phyloP scores from a whole-genome alignment of 768 basidiomycete species.

The Lyophyllum semitale region DNA sequence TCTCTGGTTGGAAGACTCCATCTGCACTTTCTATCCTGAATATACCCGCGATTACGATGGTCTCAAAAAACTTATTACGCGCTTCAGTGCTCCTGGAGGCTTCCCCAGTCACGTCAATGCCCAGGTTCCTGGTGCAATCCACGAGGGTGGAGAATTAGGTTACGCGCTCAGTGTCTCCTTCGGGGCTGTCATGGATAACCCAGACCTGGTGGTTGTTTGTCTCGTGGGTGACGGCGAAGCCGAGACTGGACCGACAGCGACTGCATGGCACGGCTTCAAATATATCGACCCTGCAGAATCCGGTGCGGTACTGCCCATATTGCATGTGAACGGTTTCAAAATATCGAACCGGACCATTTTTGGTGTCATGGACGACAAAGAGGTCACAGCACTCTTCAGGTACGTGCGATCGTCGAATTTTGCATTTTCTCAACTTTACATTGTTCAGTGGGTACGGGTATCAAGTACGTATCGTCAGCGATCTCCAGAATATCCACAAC shows the following conservation, averaged over 20 bases:
- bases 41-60: conserved; percentile 60
- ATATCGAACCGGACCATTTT: conserved; percentile 89
- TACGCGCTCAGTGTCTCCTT: conserved; percentile 87
- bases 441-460: conserved; percentile 76
- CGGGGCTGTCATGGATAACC: conserved; percentile 91
- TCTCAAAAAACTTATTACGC: conserved; percentile 65
- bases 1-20: conserved; percentile 83
- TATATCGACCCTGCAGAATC: conserved; percentile 89
- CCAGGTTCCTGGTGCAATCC: conserved; percentile 86
- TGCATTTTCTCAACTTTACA: neutral
- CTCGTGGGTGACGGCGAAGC: conserved; percentile 91
- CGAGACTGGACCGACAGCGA: conserved; percentile 78
- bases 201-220: conserved; percentile 77
- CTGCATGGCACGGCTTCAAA: conserved; percentile 86
- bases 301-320: conserved; percentile 88
- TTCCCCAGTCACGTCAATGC: conserved; percentile 84
- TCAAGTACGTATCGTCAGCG: conserved; percentile 80
- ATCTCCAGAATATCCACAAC: conserved; percentile 65
- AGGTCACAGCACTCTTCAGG: conserved; percentile 76
- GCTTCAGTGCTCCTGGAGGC: conserved; percentile 82
- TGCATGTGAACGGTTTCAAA: conserved; percentile 89
- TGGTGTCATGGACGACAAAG: conserved; percentile 90
- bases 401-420: conserved; percentile 26
- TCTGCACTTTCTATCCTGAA: conserved; percentile 56
- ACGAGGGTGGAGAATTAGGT: conserved; percentile 90